Evolutionary conservation across 352 stramenopile genomes (phyloP).

Genomic region (Pythium rhizo-oryzae): DNA sequence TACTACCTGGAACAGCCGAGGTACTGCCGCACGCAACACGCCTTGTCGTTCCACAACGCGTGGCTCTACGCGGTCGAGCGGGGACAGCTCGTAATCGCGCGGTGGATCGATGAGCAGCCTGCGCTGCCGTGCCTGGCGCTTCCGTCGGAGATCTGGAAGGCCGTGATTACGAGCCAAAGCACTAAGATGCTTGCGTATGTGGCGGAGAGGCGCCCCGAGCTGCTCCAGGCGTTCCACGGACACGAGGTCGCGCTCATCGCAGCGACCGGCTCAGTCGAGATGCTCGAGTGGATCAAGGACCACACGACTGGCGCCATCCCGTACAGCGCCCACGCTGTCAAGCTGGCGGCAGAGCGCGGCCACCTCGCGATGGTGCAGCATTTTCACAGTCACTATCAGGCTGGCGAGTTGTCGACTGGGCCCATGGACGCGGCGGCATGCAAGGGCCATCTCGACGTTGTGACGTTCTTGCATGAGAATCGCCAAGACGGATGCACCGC

Average conservation of each 20-base stretch:
- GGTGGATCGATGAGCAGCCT: neutral
- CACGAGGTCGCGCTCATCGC: neutral
- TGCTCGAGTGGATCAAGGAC: neutral
- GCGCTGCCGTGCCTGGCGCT: neutral
- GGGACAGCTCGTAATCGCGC: neutral
- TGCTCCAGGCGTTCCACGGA: neutral
- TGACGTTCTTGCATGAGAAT: neutral
- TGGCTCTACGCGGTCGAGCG: neutral
- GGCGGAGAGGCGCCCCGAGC: neutral
- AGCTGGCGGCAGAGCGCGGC: neutral
- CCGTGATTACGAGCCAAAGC: neutral
- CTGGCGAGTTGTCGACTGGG: neutral
- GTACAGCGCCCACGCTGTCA: neutral
- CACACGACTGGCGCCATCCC: neutral
- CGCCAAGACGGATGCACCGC: neutral
- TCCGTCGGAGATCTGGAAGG: neutral
- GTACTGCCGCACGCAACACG: neutral
- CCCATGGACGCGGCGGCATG: neutral
- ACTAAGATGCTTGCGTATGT: neutral
- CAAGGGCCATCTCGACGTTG: neutral
- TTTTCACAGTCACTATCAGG: neutral
- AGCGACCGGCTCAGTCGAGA: neutral
- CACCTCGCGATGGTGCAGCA: neutral
- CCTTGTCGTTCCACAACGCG: neutral
- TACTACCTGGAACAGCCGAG: neutral